Evolutionary conservation across 2,329 filamentous ascomycete species (phyloP).

Genomic region (Huntiella savannae): DNA sequence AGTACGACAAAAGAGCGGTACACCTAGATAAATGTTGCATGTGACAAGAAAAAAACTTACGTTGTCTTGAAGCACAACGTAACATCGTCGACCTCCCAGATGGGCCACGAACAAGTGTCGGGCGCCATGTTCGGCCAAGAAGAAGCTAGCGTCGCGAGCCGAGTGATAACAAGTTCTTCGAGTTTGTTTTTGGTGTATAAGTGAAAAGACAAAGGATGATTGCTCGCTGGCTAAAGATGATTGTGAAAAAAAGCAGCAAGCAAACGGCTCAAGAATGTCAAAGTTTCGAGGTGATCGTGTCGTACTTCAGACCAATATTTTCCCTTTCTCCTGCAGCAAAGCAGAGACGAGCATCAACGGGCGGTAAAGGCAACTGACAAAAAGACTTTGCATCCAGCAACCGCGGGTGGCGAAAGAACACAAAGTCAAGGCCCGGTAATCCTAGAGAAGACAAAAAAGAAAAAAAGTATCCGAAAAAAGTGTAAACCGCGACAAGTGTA

Average conservation of each 20-base stretch:
- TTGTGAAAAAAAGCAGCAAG: neutral
- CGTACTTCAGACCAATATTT: neutral
- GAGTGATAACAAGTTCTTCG: no score
- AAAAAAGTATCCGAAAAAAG: no score
- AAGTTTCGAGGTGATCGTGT: neutral
- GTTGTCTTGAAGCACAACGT: constrained; percentile 45
- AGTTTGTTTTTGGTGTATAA: neutral
- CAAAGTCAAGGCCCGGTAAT: neutral
- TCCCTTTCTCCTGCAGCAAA: no score
- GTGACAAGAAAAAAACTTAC: constrained; percentile 27
- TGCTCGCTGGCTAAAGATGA: neutral
- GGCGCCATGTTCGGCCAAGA: constrained; percentile 6
- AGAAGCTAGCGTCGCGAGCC: neutral
- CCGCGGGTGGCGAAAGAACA: neutral
- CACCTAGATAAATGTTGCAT: no score
- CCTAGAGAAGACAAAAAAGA: no score
- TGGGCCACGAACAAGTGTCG: constrained; percentile 24
- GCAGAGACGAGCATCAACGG: no score
- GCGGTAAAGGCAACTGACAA: no score
- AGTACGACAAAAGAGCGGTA: no score
- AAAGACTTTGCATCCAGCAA: neutral
- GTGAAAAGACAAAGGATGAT: neutral
- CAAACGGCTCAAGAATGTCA: neutral
- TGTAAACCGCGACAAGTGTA: no score
- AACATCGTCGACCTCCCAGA: constrained; percentile 47